Percentiles rank a stretch among this genome's conserved stretches.
Evolutionary conservation across 176 grass and related monocot species (phyloP).

Genomic region (Canna indica): DNA sequence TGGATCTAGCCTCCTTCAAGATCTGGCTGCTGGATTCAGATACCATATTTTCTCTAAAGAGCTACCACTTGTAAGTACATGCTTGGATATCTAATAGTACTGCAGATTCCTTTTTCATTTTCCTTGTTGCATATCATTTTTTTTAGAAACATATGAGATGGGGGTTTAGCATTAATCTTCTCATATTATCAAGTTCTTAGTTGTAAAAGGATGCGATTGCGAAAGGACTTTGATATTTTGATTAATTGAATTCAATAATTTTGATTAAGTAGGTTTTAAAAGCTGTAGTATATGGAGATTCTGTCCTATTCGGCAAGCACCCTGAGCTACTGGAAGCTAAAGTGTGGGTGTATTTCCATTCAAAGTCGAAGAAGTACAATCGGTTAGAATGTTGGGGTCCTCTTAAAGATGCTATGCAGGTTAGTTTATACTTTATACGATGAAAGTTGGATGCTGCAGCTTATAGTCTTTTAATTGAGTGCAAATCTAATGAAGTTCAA

Average conservation of each 20-base stretch:
- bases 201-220: too few species aligned
- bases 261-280: slow-evolving; percentile 49
- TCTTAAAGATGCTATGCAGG: slow-evolving; percentile 54
- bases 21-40: slow-evolving; percentile 60
- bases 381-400: slow-evolving; percentile 83
- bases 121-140: neutral
- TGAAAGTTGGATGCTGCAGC: neutral
- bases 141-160: neutral
- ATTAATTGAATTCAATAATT: neutral
- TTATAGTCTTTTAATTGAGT: neutral
- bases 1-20: slow-evolving; percentile 73
- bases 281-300: slow-evolving; percentile 79
- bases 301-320: slow-evolving; percentile 41
- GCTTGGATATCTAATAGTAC: neutral
- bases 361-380: slow-evolving; percentile 59
- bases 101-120: neutral
- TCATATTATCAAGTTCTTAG: neutral
- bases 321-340: slow-evolving; percentile 78
- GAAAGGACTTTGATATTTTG: neutral
- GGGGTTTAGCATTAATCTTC: neutral
- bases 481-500: neutral
- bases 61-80: slow-evolving; percentile 52
- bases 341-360: slow-evolving; percentile 90
- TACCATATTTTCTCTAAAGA: slow-evolving; percentile 95
- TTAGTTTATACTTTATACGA: neutral